Percentiles rank a stretch among this genome's conserved stretches.
Evolutionary conservation across 208 protist genomes (phyloP).

Genomic region (Porcisia deanei): DNA sequence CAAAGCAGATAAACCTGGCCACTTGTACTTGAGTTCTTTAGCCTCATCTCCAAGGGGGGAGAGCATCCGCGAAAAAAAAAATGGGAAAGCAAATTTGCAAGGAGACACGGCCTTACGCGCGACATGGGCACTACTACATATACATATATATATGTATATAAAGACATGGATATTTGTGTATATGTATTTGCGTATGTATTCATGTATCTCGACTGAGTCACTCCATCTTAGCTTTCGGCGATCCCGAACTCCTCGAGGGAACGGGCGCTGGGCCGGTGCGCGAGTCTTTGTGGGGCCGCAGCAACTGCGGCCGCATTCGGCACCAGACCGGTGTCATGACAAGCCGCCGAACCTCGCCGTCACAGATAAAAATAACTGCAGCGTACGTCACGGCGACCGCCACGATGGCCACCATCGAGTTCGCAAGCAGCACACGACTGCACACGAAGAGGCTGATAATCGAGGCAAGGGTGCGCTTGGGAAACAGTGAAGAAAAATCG

Average conservation of each 20-base stretch:
- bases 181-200: too few species aligned
- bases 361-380: conserved; percentile 26
- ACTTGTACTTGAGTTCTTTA: background rate
- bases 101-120: too few species aligned
- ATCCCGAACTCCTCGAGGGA: background rate
- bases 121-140: too few species aligned
- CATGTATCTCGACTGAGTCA: background rate
- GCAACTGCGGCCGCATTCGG: conserved; percentile 1
- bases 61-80: too few species aligned
- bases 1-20: background rate
- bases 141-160: too few species aligned
- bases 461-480: conserved; percentile 3
- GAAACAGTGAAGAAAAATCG: conserved; percentile 16
- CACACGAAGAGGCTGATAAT: conserved; percentile 24
- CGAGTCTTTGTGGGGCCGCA: background rate
- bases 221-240: background rate
- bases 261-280: background rate
- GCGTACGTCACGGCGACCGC: conserved; percentile 25
- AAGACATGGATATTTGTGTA: too few species aligned
- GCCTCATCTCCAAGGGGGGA: background rate
- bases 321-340: conserved; percentile 16
- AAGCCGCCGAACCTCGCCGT: conserved; percentile 36
- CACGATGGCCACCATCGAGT: conserved; percentile 11
- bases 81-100: too few species aligned
- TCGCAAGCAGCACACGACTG: conserved; percentile 16